A percentile compares a stretch with the other conserved stretches of the same genome.
These are phyloP conservation scores for Phyllosticta capitalensis DNA, from an alignment of 2,329 filamentous ascomycete genomes.

Conservation along the genomic window DNA sequence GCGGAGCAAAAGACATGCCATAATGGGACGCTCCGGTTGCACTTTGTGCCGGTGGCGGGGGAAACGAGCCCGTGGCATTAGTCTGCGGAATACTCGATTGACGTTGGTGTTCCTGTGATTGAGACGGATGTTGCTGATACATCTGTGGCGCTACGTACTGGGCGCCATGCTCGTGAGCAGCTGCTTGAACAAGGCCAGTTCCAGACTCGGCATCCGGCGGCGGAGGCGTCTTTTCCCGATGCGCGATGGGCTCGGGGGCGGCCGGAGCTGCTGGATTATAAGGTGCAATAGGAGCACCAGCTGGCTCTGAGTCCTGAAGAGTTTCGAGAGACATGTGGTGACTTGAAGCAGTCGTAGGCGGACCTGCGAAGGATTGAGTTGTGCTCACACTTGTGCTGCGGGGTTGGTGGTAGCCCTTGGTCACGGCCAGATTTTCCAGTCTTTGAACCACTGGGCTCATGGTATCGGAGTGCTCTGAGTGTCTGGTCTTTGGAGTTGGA, in stretches of 20 bases:
- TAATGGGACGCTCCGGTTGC: constrained; percentile 13
- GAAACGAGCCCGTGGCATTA: constrained; percentile 20
- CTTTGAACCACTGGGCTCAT: constrained; percentile 65
- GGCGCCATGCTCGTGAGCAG: constrained; percentile 28
- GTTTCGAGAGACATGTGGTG: constrained; percentile 21
- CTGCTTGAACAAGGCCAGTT: constrained; percentile 33
- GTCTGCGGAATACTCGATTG: constrained; percentile 30
- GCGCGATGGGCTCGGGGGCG: constrained; percentile 60
- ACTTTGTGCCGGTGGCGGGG: constrained; percentile 15
- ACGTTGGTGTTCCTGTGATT: constrained; percentile 24
- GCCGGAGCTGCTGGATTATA: constrained; percentile 74
- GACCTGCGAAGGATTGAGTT: constrained; percentile 29
- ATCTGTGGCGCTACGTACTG: constrained; percentile 20
- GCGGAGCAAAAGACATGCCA: constrained; percentile 28
- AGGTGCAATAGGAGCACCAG: constrained; percentile 51
- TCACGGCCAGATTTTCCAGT: constrained; percentile 61
- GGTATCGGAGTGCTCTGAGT: constrained; percentile 37
- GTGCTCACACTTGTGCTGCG: constrained; percentile 29
- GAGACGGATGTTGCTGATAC: constrained; percentile 20
- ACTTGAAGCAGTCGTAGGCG: constrained; percentile 23
- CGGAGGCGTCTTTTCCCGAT: constrained; percentile 72
- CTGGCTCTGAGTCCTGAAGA: constrained; percentile 23
- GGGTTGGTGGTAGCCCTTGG: constrained; percentile 39
- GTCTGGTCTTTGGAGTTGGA: constrained; percentile 38
- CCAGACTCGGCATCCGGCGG: constrained; percentile 54